Conservation (phyloP, 306 rosid species). For the Corylus heterophylla region DNA sequence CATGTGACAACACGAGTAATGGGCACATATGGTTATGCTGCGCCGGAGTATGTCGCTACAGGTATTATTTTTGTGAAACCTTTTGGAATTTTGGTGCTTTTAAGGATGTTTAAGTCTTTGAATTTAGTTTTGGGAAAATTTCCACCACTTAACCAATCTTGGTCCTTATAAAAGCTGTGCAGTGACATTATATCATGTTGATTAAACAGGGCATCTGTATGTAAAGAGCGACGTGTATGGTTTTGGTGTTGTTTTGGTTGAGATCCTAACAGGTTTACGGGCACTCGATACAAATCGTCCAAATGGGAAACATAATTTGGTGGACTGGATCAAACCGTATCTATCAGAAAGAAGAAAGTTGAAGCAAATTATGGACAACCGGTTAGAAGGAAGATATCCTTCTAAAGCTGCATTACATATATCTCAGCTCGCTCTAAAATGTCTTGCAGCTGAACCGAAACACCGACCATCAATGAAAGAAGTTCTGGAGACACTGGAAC, state of each 20-base stretch:
- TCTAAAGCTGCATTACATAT: constrained; percentile 71
- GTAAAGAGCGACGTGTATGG: constrained; percentile 93
- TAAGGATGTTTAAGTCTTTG: not conserved
- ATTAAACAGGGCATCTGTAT: constrained; percentile 74
- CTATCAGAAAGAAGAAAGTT: constrained; percentile 66
- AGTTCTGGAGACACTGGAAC: constrained; percentile 67
- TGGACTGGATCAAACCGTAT: constrained; percentile 80
- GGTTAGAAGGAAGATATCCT: constrained; percentile 73
- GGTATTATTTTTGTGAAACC: constrained; percentile 40
- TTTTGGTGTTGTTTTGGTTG: constrained; percentile 89
- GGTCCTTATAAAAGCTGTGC: not conserved
- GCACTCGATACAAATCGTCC: constrained; percentile 81
- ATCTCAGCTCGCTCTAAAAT: constrained; percentile 69
- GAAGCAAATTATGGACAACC: constrained; percentile 70
- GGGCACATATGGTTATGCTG: constrained; percentile 98
- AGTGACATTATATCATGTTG: constrained; percentile 6
- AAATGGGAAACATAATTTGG: constrained; percentile 57
- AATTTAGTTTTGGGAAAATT: not conserved
- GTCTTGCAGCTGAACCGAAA: constrained; percentile 79
- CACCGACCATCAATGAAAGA: constrained; percentile 83
- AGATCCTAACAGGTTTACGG: constrained; percentile 70
- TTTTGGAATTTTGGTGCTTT: constrained; percentile 6
- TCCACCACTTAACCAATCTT: not conserved
- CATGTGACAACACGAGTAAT: constrained; percentile 91
- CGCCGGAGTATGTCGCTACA: constrained; percentile 92